A percentile compares a stretch with the other conserved stretches of the same genome.
Conservation (phyloP, 179 eudicot species). For the Silene vulgaris region DNA sequence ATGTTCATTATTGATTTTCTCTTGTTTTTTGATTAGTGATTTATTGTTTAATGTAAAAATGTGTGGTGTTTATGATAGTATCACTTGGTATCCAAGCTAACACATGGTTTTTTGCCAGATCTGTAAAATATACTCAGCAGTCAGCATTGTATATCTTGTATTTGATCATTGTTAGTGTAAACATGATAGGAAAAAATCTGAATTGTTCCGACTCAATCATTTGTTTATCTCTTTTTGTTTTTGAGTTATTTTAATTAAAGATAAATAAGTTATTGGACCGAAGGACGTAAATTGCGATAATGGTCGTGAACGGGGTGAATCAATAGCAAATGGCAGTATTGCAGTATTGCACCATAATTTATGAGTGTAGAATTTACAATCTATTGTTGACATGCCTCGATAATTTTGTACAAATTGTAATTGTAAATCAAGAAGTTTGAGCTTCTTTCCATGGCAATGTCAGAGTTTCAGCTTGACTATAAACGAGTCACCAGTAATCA, state of each 20-base stretch:
- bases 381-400: no score
- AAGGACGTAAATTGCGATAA: no score
- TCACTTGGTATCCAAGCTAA: not conserved
- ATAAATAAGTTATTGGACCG: no score
- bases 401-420: no score
- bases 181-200: not conserved
- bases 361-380: no score
- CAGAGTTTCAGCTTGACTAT: not conserved
- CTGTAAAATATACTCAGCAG: not conserved
- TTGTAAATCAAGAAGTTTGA: no score
- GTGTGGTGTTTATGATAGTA: slow-evolving; percentile 7
- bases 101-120: not conserved
- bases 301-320: no score
- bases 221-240: no score
- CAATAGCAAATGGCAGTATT: no score
- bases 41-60: slow-evolving; percentile 15
- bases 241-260: no score
- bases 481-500: slow-evolving; percentile 35
- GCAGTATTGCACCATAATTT: no score
- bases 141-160: slow-evolving; percentile 10
- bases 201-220: not conserved
- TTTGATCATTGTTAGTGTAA: slow-evolving; percentile 7
- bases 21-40: not conserved
- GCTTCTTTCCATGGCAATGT: not conserved
- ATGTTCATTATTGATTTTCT: slow-evolving; percentile 4